Percentiles rank a stretch among this genome's conserved stretches.
These are phyloP conservation scores for Lactarius sp. DNA, from an alignment of 768 basidiomycete species.

Conservation along the genomic window DNA sequence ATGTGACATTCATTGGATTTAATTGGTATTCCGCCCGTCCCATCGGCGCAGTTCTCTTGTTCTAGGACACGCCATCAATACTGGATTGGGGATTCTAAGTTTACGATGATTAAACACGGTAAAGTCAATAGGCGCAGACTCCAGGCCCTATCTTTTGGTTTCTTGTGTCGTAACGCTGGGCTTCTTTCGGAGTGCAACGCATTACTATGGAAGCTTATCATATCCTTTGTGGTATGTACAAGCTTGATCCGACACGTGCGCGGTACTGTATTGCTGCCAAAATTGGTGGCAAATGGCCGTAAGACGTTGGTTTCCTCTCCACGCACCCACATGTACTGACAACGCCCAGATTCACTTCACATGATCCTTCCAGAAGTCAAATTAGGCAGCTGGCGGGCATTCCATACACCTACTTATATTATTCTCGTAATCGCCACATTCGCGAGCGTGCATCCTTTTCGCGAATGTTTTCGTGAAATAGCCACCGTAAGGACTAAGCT, in stretches of 20 bases:
- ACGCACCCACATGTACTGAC: background rate
- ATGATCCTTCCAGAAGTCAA: background rate
- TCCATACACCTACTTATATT: background rate
- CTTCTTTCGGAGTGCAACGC: background rate
- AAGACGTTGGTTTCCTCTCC: background rate
- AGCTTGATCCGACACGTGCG: background rate
- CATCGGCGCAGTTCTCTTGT: background rate
- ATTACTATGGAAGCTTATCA: background rate
- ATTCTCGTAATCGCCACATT: background rate
- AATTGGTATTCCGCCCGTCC: background rate
- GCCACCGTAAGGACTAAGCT: background rate
- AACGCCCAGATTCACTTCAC: conserved; percentile 1
- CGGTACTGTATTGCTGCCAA: background rate
- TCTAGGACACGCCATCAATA: background rate
- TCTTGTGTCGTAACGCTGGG: background rate
- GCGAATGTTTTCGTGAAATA: background rate
- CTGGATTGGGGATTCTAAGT: background rate
- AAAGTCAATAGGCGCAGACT: background rate
- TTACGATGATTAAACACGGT: background rate
- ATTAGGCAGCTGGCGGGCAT: background rate
- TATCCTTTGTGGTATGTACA: background rate
- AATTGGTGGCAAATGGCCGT: background rate
- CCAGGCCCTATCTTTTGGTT: background rate
- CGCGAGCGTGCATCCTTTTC: background rate
- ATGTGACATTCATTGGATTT: background rate